Evolutionary conservation across 2,329 filamentous ascomycete species (phyloP).

Genomic region (Ceratocystis huliohia): DNA sequence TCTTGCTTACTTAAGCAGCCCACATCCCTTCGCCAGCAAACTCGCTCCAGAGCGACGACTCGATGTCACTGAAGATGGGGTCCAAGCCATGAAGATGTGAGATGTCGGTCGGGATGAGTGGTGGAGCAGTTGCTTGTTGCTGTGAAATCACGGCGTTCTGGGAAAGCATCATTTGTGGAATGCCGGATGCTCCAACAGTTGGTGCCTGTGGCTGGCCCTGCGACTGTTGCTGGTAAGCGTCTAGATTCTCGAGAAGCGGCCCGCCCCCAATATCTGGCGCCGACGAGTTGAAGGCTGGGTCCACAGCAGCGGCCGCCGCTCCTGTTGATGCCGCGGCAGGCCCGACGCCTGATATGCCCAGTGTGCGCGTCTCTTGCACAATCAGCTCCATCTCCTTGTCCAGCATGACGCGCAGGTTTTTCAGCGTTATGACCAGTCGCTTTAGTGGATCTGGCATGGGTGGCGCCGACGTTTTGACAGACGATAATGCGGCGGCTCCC

Average conservation of each 20-base stretch:
- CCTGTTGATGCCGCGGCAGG: not conserved
- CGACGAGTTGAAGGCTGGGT: not conserved
- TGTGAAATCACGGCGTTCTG: not conserved
- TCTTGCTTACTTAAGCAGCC: constrained; percentile 23
- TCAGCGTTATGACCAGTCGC: constrained; percentile 19
- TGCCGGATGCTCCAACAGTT: constrained; percentile 8
- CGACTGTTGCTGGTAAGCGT: not conserved
- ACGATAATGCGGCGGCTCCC: not conserved
- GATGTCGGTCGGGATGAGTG: not conserved
- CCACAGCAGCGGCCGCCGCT: not conserved
- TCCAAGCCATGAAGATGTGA: constrained; percentile 28
- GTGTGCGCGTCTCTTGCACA: not conserved
- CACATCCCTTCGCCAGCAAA: constrained; percentile 27
- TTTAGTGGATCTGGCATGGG: constrained; percentile 20
- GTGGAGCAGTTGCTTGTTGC: not conserved
- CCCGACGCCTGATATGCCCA: not conserved
- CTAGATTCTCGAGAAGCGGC: constrained; percentile 3
- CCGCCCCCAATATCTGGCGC: not conserved
- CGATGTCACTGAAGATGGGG: constrained; percentile 29
- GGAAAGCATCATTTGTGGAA: not conserved
- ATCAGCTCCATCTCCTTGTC: constrained; percentile 20
- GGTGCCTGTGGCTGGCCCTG: constrained; percentile 16
- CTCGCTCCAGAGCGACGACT: constrained; percentile 26
- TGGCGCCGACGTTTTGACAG: not conserved
- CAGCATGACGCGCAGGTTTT: constrained; percentile 17